A percentile compares a stretch with the other conserved stretches of the same genome.
Evolutionary conservation across 2,329 filamentous ascomycete species (phyloP).

Genomic region (Fusarium solani-melongenae): DNA sequence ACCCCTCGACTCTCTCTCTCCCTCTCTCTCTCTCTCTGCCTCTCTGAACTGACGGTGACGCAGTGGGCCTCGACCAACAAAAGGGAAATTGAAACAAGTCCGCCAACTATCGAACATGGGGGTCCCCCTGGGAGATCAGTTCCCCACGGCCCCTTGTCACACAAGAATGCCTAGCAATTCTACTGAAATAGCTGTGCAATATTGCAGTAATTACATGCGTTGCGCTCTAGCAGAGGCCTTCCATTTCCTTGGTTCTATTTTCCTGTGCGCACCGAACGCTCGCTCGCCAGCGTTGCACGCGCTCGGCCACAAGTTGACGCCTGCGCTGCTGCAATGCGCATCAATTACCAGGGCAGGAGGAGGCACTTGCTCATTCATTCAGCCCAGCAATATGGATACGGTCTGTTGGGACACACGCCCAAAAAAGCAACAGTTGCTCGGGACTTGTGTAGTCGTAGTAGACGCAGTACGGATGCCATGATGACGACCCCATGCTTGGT

Average conservation of each 20-base stretch:
- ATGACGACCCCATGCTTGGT: slow-evolving; percentile 34
- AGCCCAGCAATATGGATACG: neutral
- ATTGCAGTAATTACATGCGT: slow-evolving; percentile 29
- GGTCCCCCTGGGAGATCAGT: slow-evolving; percentile 23
- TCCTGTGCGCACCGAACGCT: slow-evolving; percentile 29
- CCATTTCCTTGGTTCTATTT: neutral
- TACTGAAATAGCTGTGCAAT: slow-evolving; percentile 30
- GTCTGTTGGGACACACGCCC: neutral
- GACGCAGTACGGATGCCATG: slow-evolving; percentile 8
- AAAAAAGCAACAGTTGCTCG: slow-evolving; percentile 12
- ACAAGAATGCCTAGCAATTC: slow-evolving; percentile 31
- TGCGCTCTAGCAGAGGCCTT: neutral
- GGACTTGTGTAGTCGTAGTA: slow-evolving; percentile 13
- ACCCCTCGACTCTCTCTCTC: neutral
- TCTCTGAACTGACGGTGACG: slow-evolving; percentile 27
- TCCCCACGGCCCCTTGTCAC: slow-evolving; percentile 29
- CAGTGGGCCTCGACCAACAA: slow-evolving; percentile 33
- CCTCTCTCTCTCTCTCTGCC: neutral
- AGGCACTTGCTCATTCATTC: neutral
- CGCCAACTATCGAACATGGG: slow-evolving; percentile 9
- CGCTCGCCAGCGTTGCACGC: slow-evolving; percentile 14
- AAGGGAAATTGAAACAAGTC: slow-evolving; percentile 42
- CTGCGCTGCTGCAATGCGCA: slow-evolving; percentile 25
- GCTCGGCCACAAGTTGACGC: slow-evolving; percentile 27
- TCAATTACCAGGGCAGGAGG: slow-evolving; percentile 6